These are phyloP conservation scores for Parafenestella ontariensis DNA, from an alignment of 2,329 filamentous ascomycete genomes.

Conservation along the genomic window DNA sequence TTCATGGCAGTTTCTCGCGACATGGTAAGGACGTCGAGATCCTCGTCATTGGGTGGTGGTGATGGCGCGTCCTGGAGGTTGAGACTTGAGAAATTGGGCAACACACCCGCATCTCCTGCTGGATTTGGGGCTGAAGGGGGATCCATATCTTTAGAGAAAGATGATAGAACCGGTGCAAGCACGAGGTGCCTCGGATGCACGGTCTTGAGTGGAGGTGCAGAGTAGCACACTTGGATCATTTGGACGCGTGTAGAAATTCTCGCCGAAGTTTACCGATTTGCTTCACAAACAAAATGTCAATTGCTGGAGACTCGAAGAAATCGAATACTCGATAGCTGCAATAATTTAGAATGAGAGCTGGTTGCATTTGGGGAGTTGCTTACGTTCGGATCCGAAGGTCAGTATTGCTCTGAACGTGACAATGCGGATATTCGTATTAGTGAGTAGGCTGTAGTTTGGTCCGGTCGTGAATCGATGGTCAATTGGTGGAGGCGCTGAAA, in stretches of 20 bases:
- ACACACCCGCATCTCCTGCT: conserved; percentile 49
- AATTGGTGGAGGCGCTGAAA: conserved; percentile 1
- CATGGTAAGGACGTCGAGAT: conserved; percentile 75
- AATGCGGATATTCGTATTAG: conserved; percentile 1
- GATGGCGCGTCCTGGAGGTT: conserved; percentile 47
- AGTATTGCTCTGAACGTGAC: conserved; percentile 1
- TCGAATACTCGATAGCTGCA: conserved; percentile 4
- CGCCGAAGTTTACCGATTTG: conserved; percentile 34
- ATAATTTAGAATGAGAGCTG: conserved; percentile 1
- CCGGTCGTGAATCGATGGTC: conserved; percentile 1
- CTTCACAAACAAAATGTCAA: conserved; percentile 8
- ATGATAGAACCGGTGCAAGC: conserved; percentile 31
- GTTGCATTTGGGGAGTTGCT: conserved; percentile 1
- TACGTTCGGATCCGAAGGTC: conserved; percentile 10
- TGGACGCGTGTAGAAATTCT: conserved; percentile 19
- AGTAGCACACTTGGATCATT: conserved; percentile 46
- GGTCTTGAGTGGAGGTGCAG: conserved; percentile 37
- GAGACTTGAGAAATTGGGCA: conserved; percentile 45
- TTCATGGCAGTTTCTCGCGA: conserved; percentile 77
- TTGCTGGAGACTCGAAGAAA: conserved; percentile 8
- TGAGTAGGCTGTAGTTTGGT: conserved; percentile 1
- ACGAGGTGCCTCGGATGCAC: conserved; percentile 38
- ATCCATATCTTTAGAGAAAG: conserved; percentile 29
- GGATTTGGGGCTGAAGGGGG: conserved; percentile 51
- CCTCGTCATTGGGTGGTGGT: conserved; percentile 49